Conservation (phyloP, 148 eudicot species). For the Bassia scoparia region DNA sequence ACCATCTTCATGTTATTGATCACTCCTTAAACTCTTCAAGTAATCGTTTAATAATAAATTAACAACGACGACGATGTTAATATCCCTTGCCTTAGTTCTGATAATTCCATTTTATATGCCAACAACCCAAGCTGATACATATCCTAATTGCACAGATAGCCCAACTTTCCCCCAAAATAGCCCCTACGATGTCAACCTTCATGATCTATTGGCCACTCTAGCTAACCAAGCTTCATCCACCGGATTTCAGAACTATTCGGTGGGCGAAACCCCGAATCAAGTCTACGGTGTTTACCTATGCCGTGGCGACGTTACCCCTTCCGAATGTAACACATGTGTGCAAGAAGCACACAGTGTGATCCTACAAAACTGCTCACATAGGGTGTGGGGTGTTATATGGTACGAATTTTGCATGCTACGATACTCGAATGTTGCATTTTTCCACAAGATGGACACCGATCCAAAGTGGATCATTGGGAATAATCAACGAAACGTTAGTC, state of each 20-base stretch:
- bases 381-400: neutral
- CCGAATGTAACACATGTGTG: neutral
- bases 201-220: neutral
- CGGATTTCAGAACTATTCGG: neutral
- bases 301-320: neutral
- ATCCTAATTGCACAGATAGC: neutral
- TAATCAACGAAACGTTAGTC: neutral
- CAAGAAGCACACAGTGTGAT: neutral
- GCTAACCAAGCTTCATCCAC: neutral
- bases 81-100: too few relatives aligned
- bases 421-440: neutral
- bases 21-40: too few relatives aligned
- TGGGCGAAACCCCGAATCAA: neutral
- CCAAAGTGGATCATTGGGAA: neutral
- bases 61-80: too few relatives aligned
- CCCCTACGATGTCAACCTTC: constrained; percentile 1
- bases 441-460: neutral
- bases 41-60: too few relatives aligned
- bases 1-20: too few relatives aligned
- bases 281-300: constrained; percentile 12
- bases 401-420: neutral
- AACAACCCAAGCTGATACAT: neutral
- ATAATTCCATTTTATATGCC: too few relatives aligned
- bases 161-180: neutral
- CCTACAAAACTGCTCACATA: neutral